Percentiles rank a stretch among this genome's conserved stretches.
phyloP scores from a whole-genome alignment of 306 rosid genomes.

The Pterocarpus santalinus region DNA sequence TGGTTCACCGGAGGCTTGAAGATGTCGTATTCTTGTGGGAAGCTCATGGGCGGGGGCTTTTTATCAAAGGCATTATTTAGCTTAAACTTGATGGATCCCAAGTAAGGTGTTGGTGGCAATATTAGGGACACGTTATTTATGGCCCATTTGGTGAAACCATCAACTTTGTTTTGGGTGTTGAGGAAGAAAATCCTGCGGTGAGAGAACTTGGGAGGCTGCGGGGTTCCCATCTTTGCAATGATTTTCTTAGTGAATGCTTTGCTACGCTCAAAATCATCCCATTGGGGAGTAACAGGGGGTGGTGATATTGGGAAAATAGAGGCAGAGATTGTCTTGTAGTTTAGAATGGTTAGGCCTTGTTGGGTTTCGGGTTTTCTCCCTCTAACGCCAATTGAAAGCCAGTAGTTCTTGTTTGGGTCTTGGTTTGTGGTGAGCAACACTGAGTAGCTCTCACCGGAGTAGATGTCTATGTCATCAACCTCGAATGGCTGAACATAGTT shows the following conservation, averaged over 20 bases:
- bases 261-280: conserved; percentile 72
- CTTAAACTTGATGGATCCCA: conserved; percentile 56
- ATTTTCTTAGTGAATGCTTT: conserved; percentile 65
- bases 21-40: conserved; percentile 54
- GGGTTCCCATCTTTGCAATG: conserved; percentile 65
- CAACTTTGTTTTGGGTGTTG: conserved; percentile 69
- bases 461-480: conserved; percentile 75
- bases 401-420: conserved; percentile 72
- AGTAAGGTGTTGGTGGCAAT: conserved; percentile 74
- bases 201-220: conserved; percentile 60
- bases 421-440: conserved; percentile 75
- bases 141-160: conserved; percentile 72
- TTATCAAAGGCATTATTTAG: conserved; percentile 49
- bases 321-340: conserved; percentile 62
- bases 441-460: conserved; percentile 88
- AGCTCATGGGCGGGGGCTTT: conserved; percentile 58
- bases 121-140: conserved; percentile 73
- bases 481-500: conserved; percentile 75
- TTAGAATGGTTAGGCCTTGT: conserved; percentile 66
- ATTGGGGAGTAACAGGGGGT: conserved; percentile 69
- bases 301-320: conserved; percentile 70
- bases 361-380: conserved; percentile 72
- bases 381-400: conserved; percentile 77
- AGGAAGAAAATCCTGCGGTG: conserved; percentile 66
- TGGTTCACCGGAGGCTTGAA: conserved; percentile 53